phyloP scores from a whole-genome alignment of 371 early-diverging fungal species.

The Mortierella sp. region DNA sequence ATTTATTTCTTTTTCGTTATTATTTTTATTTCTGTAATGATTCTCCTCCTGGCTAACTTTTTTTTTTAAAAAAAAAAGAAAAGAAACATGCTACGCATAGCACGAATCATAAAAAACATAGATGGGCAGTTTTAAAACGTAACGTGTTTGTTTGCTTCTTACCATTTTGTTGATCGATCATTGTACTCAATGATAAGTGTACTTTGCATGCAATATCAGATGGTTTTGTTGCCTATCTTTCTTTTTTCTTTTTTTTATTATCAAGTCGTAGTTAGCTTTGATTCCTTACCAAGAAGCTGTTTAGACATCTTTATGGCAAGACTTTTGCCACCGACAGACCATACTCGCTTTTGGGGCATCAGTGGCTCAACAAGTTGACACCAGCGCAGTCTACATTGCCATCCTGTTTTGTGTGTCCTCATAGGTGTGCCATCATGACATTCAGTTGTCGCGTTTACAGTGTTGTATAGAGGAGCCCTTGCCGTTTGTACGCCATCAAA shows the following conservation, averaged over 20 bases:
- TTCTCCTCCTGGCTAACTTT: not conserved
- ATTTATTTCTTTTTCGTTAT: not conserved
- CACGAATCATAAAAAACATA: not conserved
- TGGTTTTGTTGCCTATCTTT: not conserved
- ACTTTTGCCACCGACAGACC: constrained; percentile 8
- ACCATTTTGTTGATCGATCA: not conserved
- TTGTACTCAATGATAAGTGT: not conserved
- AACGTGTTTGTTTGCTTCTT: constrained; percentile 1
- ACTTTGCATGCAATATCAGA: not conserved
- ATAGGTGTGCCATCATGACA: not conserved
- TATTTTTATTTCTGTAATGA: not conserved
- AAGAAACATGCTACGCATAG: not conserved
- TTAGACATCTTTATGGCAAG: constrained; percentile 24
- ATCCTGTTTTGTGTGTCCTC: constrained; percentile 33
- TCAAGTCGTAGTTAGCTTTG: not conserved
- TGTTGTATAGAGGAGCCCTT: constrained; percentile 21
- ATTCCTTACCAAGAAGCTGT: constrained; percentile 10
- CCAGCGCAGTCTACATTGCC: constrained; percentile 49
- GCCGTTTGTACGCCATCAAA: constrained; percentile 37
- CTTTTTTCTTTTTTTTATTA: too few species aligned
- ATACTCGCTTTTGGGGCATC: constrained; percentile 22
- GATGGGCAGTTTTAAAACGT: not conserved
- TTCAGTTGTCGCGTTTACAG: not conserved
- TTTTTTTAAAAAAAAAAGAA: not conserved
- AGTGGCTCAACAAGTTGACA: constrained; percentile 38